Evolutionary conservation across 1,284 basidiomycete species (phyloP).

Genomic region (Tetrapyrgos nigripes): DNA sequence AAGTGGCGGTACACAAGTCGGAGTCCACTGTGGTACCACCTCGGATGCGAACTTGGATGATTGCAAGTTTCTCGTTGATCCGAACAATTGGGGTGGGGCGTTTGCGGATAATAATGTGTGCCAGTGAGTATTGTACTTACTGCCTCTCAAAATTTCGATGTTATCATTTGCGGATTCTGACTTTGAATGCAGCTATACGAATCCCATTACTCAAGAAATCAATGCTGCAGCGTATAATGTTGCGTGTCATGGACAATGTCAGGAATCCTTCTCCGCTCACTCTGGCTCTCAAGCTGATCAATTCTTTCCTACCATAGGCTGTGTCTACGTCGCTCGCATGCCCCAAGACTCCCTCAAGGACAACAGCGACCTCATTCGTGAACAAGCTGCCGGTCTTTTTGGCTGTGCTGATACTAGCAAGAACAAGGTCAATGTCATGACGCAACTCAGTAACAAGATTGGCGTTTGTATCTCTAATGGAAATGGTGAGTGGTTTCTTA

Average conservation of each 20-base stretch:
- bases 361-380: not conserved
- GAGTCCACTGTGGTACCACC: not conserved
- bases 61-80: not conserved
- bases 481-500: not conserved
- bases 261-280: not conserved
- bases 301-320: not conserved
- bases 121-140: not conserved
- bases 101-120: not conserved
- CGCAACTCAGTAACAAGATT: not conserved
- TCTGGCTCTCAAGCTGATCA: not conserved
- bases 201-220: not conserved
- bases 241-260: not conserved
- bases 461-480: not conserved
- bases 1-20: not conserved
- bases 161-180: not conserved
- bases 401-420: not conserved
- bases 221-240: not conserved
- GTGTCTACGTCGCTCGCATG: conserved; percentile 1
- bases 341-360: not conserved
- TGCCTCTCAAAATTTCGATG: not conserved
- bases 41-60: not conserved
- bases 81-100: not conserved
- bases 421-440: not conserved
- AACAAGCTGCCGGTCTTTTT: not conserved
- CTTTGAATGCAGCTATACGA: not conserved